These are phyloP conservation scores for Drechslerella coelobrocha DNA, from an alignment of 2,329 filamentous ascomycete species.

Conservation along the genomic window DNA sequence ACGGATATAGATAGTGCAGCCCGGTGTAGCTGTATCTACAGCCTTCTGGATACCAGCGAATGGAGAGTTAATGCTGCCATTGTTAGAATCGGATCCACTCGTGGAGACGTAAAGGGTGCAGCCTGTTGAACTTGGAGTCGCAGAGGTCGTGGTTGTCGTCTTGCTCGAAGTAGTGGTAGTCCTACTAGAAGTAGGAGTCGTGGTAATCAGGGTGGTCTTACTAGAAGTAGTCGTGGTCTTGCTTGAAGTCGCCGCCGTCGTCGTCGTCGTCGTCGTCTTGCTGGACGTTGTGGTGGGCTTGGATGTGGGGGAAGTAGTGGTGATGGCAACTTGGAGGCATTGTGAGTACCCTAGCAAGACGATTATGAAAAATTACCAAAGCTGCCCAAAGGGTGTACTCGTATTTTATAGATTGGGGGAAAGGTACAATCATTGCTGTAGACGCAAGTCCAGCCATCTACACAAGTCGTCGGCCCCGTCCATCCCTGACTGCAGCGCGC, in stretches of 20 bases:
- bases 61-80: slow-evolving; percentile 59
- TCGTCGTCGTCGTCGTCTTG: not conserved
- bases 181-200: not conserved
- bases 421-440: slow-evolving; percentile 41
- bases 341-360: no score
- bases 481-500: slow-evolving; percentile 20
- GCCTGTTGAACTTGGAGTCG: slow-evolving; percentile 49
- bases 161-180: slow-evolving; percentile 7
- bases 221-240: slow-evolving; percentile 4
- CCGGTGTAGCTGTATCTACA: slow-evolving; percentile 61
- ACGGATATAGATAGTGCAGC: slow-evolving; percentile 61
- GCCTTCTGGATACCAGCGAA: slow-evolving; percentile 62
- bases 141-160: slow-evolving; percentile 13
- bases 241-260: not conserved
- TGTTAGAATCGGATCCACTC: slow-evolving; percentile 58
- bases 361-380: no score
- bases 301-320: no score
- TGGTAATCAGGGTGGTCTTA: slow-evolving; percentile 12
- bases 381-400: no score
- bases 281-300: no score
- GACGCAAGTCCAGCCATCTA: slow-evolving; percentile 30
- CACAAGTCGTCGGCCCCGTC: slow-evolving; percentile 30
- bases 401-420: no score
- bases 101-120: slow-evolving; percentile 62
- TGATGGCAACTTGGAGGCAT: slow-evolving; percentile 22